Evolutionary conservation across 345 rosid genomes (phyloP).

Genomic region (Bruguiera parviflora): DNA sequence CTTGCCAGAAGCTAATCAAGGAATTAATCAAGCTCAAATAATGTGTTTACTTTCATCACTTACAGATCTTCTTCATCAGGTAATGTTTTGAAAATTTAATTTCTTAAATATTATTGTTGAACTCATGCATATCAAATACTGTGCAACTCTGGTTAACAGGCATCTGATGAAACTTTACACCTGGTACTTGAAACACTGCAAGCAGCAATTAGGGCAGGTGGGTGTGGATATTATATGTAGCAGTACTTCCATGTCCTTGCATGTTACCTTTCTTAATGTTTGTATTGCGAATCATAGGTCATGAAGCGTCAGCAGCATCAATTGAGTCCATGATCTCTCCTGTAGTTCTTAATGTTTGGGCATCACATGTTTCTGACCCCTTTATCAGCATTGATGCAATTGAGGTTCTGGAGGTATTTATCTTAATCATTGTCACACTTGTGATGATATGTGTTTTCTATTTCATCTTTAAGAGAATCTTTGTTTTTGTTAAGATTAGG

Average conservation of each 20-base stretch:
- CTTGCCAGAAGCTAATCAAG: conserved; percentile 63
- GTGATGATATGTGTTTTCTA: background rate
- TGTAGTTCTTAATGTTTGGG: conserved; percentile 77
- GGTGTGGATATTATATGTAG: conserved; percentile 17
- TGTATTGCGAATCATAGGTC: conserved; percentile 41
- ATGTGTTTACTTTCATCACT: conserved; percentile 69
- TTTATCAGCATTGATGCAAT: conserved; percentile 74
- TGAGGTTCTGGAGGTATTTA: conserved; percentile 85
- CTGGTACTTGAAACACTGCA: conserved; percentile 88
- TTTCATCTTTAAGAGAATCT: background rate
- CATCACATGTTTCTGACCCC: conserved; percentile 78
- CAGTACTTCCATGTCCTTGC: conserved; percentile 2
- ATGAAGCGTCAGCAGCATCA: conserved; percentile 51
- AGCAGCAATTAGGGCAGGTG: conserved; percentile 75
- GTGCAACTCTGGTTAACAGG: conserved; percentile 43
- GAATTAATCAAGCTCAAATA: conserved; percentile 55
- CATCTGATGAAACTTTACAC: conserved; percentile 83
- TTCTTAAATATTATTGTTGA: conserved; percentile 7
- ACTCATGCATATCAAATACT: conserved; percentile 17
- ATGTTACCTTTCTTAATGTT: conserved; percentile 9
- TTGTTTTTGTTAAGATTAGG: background rate
- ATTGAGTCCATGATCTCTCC: conserved; percentile 78
- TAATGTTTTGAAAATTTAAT: conserved; percentile 21
- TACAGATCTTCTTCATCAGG: conserved; percentile 82
- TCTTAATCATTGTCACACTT: background rate